phyloP scores from a whole-genome alignment of 169 alveolate species.

The Babesia bovis region DNA sequence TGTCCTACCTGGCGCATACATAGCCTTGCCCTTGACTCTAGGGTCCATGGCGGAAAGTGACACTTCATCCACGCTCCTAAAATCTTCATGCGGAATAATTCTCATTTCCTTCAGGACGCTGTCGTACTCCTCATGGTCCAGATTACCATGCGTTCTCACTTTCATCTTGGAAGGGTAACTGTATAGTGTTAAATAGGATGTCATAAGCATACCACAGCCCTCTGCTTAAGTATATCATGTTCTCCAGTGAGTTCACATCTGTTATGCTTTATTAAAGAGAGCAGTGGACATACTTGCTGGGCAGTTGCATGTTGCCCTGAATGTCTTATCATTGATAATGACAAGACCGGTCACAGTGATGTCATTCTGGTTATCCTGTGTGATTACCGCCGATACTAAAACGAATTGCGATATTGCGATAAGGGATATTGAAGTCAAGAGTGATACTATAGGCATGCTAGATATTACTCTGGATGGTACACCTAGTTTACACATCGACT shows the following conservation, averaged over 20 bases:
- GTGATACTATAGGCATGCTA: not conserved
- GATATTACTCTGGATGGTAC: not conserved
- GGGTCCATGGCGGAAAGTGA: conserved; percentile 62
- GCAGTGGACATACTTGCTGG: conserved; percentile 46
- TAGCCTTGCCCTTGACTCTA: conserved; percentile 28
- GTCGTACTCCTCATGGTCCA: conserved; percentile 12
- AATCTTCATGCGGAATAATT: conserved; percentile 55
- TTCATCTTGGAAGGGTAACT: conserved; percentile 63
- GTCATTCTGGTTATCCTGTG: conserved; percentile 5
- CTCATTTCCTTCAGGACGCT: conserved; percentile 5
- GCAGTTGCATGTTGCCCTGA: conserved; percentile 64
- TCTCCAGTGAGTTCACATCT: conserved; percentile 52
- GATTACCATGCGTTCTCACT: conserved; percentile 36
- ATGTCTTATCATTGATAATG: conserved; percentile 37
- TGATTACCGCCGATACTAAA: not conserved
- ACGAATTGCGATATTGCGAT: conserved; percentile 16
- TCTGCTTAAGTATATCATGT: conserved; percentile 59
- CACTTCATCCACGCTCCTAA: conserved; percentile 15
- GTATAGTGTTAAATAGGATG: not conserved
- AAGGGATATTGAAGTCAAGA: too few relatives aligned
- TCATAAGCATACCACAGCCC: conserved; percentile 47
- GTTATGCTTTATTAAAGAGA: not conserved
- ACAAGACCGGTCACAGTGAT: conserved; percentile 53
- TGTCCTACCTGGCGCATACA: conserved; percentile 55
- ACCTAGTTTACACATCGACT: too few relatives aligned